phyloP scores from a whole-genome alignment of 768 basidiomycete species.

The Russula sp. region DNA sequence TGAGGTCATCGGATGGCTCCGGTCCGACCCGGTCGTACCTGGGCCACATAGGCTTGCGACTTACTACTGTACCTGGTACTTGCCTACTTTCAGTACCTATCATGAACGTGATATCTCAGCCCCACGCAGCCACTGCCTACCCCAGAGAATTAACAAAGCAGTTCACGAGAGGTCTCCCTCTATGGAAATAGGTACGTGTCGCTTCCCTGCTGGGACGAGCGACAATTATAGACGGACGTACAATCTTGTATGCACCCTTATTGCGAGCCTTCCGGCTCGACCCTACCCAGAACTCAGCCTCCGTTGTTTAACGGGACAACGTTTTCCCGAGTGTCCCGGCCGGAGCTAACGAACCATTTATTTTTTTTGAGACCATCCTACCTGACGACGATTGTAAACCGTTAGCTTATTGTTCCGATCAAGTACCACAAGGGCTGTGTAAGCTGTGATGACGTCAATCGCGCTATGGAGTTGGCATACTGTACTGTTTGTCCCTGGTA shows the following conservation, averaged over 20 bases:
- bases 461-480: background rate
- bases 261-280: background rate
- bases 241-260: background rate
- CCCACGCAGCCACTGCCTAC: background rate
- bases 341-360: background rate
- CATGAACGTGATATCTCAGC: constrained; percentile 8
- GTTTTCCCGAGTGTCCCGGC: background rate
- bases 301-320: background rate
- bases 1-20: background rate
- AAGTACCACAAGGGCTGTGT: background rate
- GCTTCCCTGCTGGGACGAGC: background rate
- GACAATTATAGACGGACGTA: background rate
- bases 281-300: background rate
- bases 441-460: constrained; percentile 8
- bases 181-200: background rate
- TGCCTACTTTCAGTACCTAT: background rate
- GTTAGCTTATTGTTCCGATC: background rate
- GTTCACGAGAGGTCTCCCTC: constrained; percentile 1
- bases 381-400: constrained; percentile 3
- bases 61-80: background rate
- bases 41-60: background rate
- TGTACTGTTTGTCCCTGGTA: too few species aligned
- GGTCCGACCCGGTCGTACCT: background rate
- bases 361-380: background rate
- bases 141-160: background rate